A percentile compares a stretch with the other conserved stretches of the same genome.
Conservation (phyloP, 768 basidiomycete species). For the Russula vinacea region DNA sequence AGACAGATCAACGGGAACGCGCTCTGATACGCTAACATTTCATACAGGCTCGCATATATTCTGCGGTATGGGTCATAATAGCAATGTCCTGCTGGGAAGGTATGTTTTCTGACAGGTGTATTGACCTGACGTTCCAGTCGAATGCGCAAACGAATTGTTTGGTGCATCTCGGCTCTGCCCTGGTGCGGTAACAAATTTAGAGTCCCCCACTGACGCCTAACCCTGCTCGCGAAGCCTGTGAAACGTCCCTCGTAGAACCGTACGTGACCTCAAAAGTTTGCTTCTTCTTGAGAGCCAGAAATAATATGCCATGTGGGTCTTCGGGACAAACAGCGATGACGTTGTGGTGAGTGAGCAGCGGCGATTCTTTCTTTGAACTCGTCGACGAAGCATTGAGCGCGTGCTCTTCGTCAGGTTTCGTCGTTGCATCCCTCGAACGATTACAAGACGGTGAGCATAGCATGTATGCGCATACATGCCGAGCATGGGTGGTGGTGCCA, state of each 20-base stretch:
- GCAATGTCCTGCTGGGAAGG: neutral
- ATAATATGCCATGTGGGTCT: neutral
- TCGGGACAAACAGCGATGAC: constrained; percentile 31
- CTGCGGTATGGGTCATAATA: constrained; percentile 48
- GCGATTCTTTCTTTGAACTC: neutral
- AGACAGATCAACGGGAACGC: constrained; percentile 28
- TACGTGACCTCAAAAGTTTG: constrained; percentile 36
- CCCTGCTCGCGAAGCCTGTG: constrained; percentile 56
- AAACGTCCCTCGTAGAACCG: constrained; percentile 78
- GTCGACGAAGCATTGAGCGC: neutral
- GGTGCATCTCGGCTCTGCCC: constrained; percentile 75
- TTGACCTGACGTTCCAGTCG: constrained; percentile 45
- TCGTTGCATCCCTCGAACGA: constrained; percentile 84
- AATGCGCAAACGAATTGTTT: constrained; percentile 83
- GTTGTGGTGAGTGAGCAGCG: constrained; percentile 34
- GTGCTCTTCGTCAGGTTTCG: constrained; percentile 52
- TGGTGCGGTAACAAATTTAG: constrained; percentile 42
- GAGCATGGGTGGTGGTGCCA: constrained; percentile 18
- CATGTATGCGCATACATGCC: constrained; percentile 36
- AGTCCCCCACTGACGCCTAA: neutral
- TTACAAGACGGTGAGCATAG: constrained; percentile 71
- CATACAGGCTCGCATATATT: constrained; percentile 79
- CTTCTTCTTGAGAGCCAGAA: constrained; percentile 8
- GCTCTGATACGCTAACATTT: neutral
- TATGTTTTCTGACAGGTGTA: constrained; percentile 1